Evolutionary conservation across 1,284 basidiomycete species (phyloP).

Genomic region (Sanghuangporus sanghuang): DNA sequence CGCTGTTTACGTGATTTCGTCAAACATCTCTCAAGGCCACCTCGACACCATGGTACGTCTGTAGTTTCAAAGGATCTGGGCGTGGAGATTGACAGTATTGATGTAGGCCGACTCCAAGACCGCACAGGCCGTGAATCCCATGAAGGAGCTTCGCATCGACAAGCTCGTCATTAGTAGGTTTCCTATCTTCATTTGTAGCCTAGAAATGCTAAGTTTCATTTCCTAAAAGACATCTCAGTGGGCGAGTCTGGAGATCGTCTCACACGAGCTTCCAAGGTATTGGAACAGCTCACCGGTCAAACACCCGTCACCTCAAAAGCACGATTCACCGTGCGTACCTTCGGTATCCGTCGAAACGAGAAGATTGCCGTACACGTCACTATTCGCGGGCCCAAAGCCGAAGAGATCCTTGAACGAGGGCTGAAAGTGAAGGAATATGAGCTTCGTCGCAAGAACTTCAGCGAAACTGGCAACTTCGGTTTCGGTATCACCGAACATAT

Average conservation of each 20-base stretch:
- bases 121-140: conserved; percentile 62
- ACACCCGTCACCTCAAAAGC: conserved; percentile 99
- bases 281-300: conserved; percentile 99
- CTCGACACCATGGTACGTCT: conserved; percentile 17
- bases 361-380: conserved; percentile 99
- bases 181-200: background rate
- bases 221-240: conserved; percentile 88
- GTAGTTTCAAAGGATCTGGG: background rate
- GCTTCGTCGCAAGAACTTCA: conserved; percentile 90
- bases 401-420: conserved; percentile 99
- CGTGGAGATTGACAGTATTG: background rate
- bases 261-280: conserved; percentile 98
- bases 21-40: conserved; percentile 14
- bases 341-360: conserved; percentile 99
- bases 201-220: background rate
- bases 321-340: conserved; percentile 98
- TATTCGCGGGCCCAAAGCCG: conserved; percentile 98
- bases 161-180: conserved; percentile 98
- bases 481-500: conserved; percentile 99
- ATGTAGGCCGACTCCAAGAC: conserved; percentile 83
- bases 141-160: conserved; percentile 96
- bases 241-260: conserved; percentile 99
- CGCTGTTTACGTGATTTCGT: conserved; percentile 10
- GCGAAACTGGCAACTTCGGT: conserved; percentile 97
- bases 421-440: conserved; percentile 99